These are phyloP conservation scores for Prasinococcaceae sp. DNA, from an alignment of 139 green algal genomes.

Conservation along the genomic window DNA sequence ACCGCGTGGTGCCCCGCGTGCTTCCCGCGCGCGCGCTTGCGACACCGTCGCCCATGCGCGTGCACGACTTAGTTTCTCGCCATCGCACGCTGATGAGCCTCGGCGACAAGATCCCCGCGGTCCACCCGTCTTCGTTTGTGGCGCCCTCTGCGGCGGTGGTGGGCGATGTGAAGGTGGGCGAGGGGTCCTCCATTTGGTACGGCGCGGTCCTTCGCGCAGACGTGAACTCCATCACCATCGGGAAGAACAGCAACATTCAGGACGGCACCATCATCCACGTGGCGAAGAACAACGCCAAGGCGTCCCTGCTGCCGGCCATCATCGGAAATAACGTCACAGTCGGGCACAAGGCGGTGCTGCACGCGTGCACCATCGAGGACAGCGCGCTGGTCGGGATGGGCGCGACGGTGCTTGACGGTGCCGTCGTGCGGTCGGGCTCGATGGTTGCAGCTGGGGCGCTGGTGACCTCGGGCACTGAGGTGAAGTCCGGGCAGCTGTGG, in stretches of 20 bases:
- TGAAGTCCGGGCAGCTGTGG: conserved; percentile 27
- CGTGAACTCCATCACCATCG: conserved; percentile 60
- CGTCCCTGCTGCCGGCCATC: conserved; percentile 26
- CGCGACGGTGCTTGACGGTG: conserved; percentile 67
- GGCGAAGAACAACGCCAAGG: conserved; percentile 30
- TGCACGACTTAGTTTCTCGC: conserved; percentile 66
- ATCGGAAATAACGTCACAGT: conserved; percentile 79
- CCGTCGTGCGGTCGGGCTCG: conserved; percentile 44
- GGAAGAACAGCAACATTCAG: conserved; percentile 81
- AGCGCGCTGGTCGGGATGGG: conserved; percentile 83
- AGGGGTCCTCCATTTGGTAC: conserved; percentile 79
- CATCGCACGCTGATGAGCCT: conserved; percentile 52
- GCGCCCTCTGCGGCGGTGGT: conserved; percentile 70
- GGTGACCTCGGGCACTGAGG: conserved; percentile 44
- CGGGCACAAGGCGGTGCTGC: conserved; percentile 38
- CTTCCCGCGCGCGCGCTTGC: too few relatives aligned
- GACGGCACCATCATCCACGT: conserved; percentile 67
- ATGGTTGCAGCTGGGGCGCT: conserved; percentile 84
- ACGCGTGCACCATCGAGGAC: conserved; percentile 78
- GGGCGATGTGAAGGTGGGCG: conserved; percentile 67
- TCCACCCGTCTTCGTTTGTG: conserved; percentile 59
- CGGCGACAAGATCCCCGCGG: conserved; percentile 32
- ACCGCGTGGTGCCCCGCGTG: too few relatives aligned
- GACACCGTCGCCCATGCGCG: too few relatives aligned
- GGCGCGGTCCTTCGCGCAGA: conserved; percentile 73